Evolutionary conservation across 148 eudicot genomes (phyloP).

Genomic region (Nepenthes mirabilis): DNA sequence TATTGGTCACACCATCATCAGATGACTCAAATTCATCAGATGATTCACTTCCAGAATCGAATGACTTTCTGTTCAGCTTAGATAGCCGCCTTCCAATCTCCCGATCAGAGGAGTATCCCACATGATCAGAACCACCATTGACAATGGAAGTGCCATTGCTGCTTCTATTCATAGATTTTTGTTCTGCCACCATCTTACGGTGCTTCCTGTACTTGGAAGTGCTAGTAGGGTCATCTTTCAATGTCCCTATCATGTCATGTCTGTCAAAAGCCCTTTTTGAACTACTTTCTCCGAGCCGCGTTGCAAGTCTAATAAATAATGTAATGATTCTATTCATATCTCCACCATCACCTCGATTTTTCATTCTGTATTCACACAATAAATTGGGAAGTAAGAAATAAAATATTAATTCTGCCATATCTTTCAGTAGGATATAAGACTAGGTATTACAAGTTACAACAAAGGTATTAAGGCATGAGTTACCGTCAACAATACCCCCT

Average conservation of each 20-base stretch:
- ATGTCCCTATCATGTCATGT: constrained; percentile 48
- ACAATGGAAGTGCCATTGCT: constrained; percentile 29
- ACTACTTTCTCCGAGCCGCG: constrained; percentile 47
- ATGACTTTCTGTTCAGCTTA: constrained; percentile 39
- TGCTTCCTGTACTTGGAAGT: constrained; percentile 48
- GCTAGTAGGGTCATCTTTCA: constrained; percentile 47
- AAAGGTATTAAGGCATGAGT: too few relatives aligned
- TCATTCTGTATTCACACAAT: constrained; percentile 31
- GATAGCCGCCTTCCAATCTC: constrained; percentile 52
- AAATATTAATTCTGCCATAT: too few relatives aligned
- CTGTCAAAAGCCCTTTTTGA: constrained; percentile 24
- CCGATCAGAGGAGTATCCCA: constrained; percentile 61
- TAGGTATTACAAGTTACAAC: too few relatives aligned
- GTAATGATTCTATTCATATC: constrained; percentile 56
- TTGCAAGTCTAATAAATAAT: constrained; percentile 53
- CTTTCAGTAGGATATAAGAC: too few relatives aligned
- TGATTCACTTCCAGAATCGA: constrained; percentile 66
- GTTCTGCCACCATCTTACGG: constrained; percentile 30
- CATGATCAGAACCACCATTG: constrained; percentile 47
- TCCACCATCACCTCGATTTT: constrained; percentile 51
- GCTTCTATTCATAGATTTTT: constrained; percentile 30
- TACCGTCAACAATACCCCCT: too few relatives aligned
- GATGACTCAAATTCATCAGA: constrained; percentile 69
- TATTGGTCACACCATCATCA: constrained; percentile 46
- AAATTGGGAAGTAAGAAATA: too few relatives aligned